Evolutionary conservation across 1,139 yeast genomes (phyloP).

Genomic region (Yarrowia galli): DNA sequence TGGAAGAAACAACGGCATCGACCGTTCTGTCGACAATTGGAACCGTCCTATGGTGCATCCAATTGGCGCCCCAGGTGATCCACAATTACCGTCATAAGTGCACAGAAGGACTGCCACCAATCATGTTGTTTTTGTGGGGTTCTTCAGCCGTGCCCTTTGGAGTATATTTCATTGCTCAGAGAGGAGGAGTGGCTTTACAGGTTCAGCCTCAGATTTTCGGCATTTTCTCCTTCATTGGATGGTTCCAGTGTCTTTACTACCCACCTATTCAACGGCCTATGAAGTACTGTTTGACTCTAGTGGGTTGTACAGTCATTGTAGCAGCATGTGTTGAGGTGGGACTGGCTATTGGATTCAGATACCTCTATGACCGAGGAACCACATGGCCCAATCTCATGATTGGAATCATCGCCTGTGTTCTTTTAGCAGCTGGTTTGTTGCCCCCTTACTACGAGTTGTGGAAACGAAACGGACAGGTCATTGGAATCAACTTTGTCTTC

Average conservation of each 20-base stretch:
- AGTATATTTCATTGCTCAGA: conserved; percentile 75
- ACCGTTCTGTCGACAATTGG: conserved; percentile 89
- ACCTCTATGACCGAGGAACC: conserved; percentile 60
- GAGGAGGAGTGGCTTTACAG: conserved; percentile 76
- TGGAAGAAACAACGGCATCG: conserved; percentile 55
- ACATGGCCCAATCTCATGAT: conserved; percentile 81
- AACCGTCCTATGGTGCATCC: conserved; percentile 90
- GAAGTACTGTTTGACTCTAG: conserved; percentile 42
- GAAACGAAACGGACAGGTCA: conserved; percentile 80
- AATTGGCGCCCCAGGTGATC: conserved; percentile 82
- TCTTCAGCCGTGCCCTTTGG: conserved; percentile 83
- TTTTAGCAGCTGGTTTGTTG: conserved; percentile 76
- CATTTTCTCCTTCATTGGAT: conserved; percentile 69
- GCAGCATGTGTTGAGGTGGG: conserved; percentile 73
- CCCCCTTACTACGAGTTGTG: conserved; percentile 90
- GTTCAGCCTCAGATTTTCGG: conserved; percentile 89
- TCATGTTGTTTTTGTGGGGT: conserved; percentile 87
- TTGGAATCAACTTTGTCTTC: conserved; percentile 88
- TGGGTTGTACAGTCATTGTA: conserved; percentile 52
- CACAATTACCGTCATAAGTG: conserved; percentile 75
- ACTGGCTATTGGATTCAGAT: conserved; percentile 73
- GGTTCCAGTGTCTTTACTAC: conserved; percentile 78
- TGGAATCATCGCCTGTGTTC: conserved; percentile 79
- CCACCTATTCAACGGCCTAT: conserved; percentile 60
- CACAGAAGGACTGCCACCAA: conserved; percentile 83